Evolutionary conservation across 2,329 filamentous ascomycete species (phyloP), one percentile per base, ranked within the genome.

Genomic region (Cladorrhinum sp.): DNA sequence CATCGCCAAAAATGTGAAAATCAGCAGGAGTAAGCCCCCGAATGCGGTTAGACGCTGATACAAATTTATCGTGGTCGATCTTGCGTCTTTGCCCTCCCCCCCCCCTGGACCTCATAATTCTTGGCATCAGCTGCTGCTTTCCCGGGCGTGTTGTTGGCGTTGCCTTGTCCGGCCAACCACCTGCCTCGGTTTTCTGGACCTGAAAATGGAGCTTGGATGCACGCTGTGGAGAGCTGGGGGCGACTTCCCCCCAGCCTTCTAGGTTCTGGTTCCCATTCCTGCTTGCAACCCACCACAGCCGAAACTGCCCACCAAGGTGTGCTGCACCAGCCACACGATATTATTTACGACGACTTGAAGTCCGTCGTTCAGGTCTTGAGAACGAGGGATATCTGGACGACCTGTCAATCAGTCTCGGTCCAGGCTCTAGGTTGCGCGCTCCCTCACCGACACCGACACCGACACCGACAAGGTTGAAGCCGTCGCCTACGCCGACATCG

Each of bases 81-180:
- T n/a, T 28, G 26, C 26, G 4, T 28, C 26, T 9, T 28, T 28
- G 26, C 4, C 26, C 26, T 9, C 9, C 9, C 26, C 26, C 30
- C 33, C 26, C 24, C 23, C 46, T 36, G 24, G 23, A 39, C 36
- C 18, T 10, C 18, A 21, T 46, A 16, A 28, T 24, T 60, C 65
- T 66, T 66, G 65, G 65, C 63, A 48, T 63, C 60, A 62, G 62
- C 60, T 62, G 49, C 51, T 51, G 30, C 51, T 46, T 48, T 57
- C 54, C 39, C 55, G 42, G 18, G 42, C 42, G n/a, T 21, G 42
- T 42, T 42, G 12, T 18, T 46, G 16, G 42, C 59, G 55, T 59
- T 62, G 62, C 57, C 57, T 67, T 62, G 61, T 62, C 64, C 63
- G 64, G 62, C 68, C 67, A 69, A 69, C 68, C 68, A 67, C 56